Evolutionary conservation across 2,329 filamentous ascomycete genomes (phyloP), one percentile per base, ranked within the genome.

Genomic region (Mariannaea elegans): DNA sequence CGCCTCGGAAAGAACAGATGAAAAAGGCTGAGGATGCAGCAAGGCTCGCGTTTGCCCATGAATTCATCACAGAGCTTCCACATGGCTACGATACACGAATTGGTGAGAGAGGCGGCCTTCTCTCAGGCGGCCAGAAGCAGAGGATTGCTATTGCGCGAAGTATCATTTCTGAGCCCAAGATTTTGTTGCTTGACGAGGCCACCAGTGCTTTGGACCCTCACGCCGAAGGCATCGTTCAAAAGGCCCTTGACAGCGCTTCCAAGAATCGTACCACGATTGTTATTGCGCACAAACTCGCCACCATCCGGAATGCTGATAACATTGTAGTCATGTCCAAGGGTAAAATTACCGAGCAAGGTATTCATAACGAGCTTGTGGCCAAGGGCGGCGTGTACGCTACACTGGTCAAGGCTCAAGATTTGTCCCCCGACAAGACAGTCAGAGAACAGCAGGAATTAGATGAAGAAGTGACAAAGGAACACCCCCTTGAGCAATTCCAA

Each of bases 111-210:
- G 88, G 87, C 1, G 83, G 86, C 27, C 84, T 87, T 39, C 75
- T 90, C 1, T 88, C 84, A 0, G 87, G 87, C n/a, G 88, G 88
- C 1, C 87, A 91, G 65, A 81, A 86, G 44, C 88, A 90, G 65
- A 80, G 87, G 9, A 79, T 91, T 21, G 84, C 87, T 1, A 90
- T 91, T 56, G 77, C 77, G 2, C 72, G 78, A n/a, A 76, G 74
- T 38, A 75, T 81, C 42, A 71, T 81, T n/a, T 74, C 73, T 3
- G 66, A 77, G 29, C 77, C 78, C 2, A 76, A 75, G 42, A 85
- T 91, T 27, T 77, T 91, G 0, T 81, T 91, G 13, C 74, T 90
- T 2, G 88, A 91, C 59, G 88, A 91, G 72, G 88, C 88, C 1
- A 91, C 88, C 0, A 85, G 82, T 42, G 85, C 87, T 0, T 70